A percentile compares a stretch with the other conserved stretches of the same genome.
Evolutionary conservation across 139 green algal species (phyloP).

Genomic region (Closterium sp.): DNA sequence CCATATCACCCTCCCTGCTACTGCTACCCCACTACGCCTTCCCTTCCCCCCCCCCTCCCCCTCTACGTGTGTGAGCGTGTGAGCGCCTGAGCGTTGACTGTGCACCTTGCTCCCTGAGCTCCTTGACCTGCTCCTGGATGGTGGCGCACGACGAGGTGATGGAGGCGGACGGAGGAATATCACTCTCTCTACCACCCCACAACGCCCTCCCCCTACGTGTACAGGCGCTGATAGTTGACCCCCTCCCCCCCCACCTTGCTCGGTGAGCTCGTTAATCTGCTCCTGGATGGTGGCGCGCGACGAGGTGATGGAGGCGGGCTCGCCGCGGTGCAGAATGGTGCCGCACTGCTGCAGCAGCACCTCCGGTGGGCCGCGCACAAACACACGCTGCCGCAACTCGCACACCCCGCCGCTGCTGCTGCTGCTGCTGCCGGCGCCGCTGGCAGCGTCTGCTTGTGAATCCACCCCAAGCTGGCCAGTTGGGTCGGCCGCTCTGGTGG

Average conservation of each 20-base stretch:
- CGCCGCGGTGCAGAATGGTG: conserved; percentile 10
- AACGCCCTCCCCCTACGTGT: too few species aligned
- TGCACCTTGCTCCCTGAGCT: neutral
- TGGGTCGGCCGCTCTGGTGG: neutral
- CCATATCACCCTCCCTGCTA: too few species aligned
- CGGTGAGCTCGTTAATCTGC: neutral
- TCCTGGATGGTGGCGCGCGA: neutral
- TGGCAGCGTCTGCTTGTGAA: neutral
- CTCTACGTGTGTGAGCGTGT: too few species aligned
- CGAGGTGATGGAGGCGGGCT: neutral
- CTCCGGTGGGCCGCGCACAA: neutral
- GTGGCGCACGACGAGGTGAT: too few species aligned
- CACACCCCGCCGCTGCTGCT: neutral
- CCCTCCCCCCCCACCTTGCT: neutral
- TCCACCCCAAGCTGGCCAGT: neutral
- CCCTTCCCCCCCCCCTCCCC: too few species aligned
- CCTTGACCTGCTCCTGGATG: too few species aligned
- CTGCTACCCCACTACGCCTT: too few species aligned
- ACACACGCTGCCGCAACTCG: neutral
- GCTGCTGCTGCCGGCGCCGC: neutral
- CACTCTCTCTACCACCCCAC: too few species aligned
- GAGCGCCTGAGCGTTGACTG: too few species aligned
- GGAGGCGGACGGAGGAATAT: too few species aligned
- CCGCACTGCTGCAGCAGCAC: conserved; percentile 13
- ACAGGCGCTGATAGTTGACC: too few species aligned